Evolutionary conservation across 352 stramenopile genomes (phyloP).

Genomic region (Phytophthora sojae): DNA sequence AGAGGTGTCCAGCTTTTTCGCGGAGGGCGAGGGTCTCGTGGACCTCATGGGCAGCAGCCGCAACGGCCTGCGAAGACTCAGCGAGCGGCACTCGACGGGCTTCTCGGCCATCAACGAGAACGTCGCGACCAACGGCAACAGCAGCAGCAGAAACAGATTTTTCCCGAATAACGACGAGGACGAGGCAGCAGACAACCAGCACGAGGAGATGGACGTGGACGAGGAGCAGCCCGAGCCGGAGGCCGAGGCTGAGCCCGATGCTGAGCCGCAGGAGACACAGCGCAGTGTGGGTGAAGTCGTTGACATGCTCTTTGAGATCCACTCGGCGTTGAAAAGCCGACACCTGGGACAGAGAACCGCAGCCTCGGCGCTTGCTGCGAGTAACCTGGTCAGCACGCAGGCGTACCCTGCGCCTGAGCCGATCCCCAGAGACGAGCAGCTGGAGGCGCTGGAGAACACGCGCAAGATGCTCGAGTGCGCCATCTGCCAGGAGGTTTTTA

Average conservation of each 20-base stretch:
- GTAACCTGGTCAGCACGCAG: constrained; percentile 78
- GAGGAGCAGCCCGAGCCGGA: constrained; percentile 30
- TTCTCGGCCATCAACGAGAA: constrained; percentile 38
- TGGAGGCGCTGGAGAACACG: constrained; percentile 82
- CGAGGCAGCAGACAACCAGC: constrained; percentile 23
- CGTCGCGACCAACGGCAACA: constrained; percentile 4
- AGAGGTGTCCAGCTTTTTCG: constrained; percentile 76
- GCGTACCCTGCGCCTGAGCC: constrained; percentile 60
- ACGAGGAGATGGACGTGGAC: constrained; percentile 44
- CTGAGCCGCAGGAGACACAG: constrained; percentile 27
- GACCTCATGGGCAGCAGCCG: constrained; percentile 58
- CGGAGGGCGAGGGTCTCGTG: constrained; percentile 71
- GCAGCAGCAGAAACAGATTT: constrained; percentile 37
- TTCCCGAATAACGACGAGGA: constrained; percentile 26
- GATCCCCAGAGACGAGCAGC: constrained; percentile 78
- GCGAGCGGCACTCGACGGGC: constrained; percentile 44
- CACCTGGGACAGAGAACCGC: constrained; percentile 83
- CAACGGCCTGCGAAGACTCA: constrained; percentile 9
- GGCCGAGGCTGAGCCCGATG: constrained; percentile 21
- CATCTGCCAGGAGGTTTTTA: constrained; percentile 88
- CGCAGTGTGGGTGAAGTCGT: constrained; percentile 75
- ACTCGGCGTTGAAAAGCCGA: constrained; percentile 80
- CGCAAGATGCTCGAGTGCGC: constrained; percentile 89
- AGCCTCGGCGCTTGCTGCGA: constrained; percentile 71
- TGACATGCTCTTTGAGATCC: constrained; percentile 88